These are phyloP conservation scores for Phaeoacremonium minimum DNA, from an alignment of 2,329 filamentous ascomycete genomes.

Conservation along the genomic window DNA sequence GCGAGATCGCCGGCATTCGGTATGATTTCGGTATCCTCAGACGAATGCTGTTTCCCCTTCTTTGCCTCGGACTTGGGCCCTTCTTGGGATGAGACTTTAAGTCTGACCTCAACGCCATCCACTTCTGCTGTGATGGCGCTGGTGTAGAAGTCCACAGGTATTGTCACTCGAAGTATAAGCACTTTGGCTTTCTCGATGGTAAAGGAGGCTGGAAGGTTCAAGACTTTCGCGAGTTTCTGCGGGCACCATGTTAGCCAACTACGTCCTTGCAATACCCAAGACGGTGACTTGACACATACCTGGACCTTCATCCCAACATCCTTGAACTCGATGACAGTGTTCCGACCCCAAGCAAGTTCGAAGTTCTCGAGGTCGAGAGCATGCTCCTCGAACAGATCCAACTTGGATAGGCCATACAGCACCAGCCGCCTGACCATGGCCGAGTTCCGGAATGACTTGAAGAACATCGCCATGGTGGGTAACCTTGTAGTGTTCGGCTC, in stretches of 20 bases:
- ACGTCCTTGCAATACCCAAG: neutral
- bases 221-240: slow-evolving; percentile 73
- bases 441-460: slow-evolving; percentile 60
- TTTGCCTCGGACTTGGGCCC: slow-evolving; percentile 14
- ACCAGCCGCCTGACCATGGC: slow-evolving; percentile 87
- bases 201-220: slow-evolving; percentile 71
- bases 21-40: slow-evolving; percentile 33
- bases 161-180: slow-evolving; percentile 70
- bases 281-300: slow-evolving; percentile 39
- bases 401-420: slow-evolving; percentile 75
- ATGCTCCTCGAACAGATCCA: slow-evolving; percentile 85
- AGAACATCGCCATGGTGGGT: slow-evolving; percentile 64
- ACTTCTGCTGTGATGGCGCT: slow-evolving; percentile 80
- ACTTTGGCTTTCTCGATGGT: slow-evolving; percentile 71
- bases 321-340: slow-evolving; percentile 78
- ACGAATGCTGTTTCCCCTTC: slow-evolving; percentile 20
- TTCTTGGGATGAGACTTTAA: slow-evolving; percentile 46
- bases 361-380: slow-evolving; percentile 81
- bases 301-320: slow-evolving; percentile 79
- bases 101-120: slow-evolving; percentile 71
- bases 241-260: neutral
- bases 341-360: slow-evolving; percentile 76
- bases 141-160: slow-evolving; percentile 84
- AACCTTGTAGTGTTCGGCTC: slow-evolving; percentile 3
- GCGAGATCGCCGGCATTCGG: slow-evolving; percentile 71